phyloP scores from a whole-genome alignment of 345 rosid species.

The Carallia brachiata region DNA sequence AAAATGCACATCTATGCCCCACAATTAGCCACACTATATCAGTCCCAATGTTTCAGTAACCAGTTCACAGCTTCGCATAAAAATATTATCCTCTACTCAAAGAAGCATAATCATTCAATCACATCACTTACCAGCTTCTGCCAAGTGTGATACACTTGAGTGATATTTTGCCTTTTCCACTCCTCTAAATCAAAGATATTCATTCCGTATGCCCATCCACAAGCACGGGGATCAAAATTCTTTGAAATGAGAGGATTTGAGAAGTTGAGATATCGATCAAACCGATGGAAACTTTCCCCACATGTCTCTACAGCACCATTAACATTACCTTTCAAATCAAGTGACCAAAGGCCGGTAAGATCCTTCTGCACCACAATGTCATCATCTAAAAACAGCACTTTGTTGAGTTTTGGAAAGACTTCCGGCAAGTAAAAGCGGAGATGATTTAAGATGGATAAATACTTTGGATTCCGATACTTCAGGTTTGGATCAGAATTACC shows the following conservation, averaged over 20 bases:
- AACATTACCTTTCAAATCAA: slow-evolving; percentile 89
- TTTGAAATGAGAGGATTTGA: slow-evolving; percentile 88
- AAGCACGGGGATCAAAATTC: slow-evolving; percentile 86
- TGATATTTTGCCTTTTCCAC: slow-evolving; percentile 90
- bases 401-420: slow-evolving; percentile 87
- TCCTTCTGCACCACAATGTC: slow-evolving; percentile 95
- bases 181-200: slow-evolving; percentile 82
- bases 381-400: slow-evolving; percentile 89
- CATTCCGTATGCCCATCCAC: slow-evolving; percentile 99
- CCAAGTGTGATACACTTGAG: slow-evolving; percentile 87
- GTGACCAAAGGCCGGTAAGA: slow-evolving; percentile 75
- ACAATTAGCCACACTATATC: background rate
- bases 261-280: slow-evolving; percentile 95
- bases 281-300: slow-evolving; percentile 93
- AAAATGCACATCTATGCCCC: background rate
- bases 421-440: slow-evolving; percentile 97
- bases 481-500: slow-evolving; percentile 72
- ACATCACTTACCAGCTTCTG: slow-evolving; percentile 69
- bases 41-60: background rate
- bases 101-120: background rate
- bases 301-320: slow-evolving; percentile 99
- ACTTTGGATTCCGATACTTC: slow-evolving; percentile 95
- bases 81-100: background rate
- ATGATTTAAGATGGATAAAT: slow-evolving; percentile 91
- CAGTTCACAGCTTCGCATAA: background rate